These are phyloP conservation scores for Dunaliella salina DNA, from an alignment of 163 green algal genomes.

Conservation along the genomic window DNA sequence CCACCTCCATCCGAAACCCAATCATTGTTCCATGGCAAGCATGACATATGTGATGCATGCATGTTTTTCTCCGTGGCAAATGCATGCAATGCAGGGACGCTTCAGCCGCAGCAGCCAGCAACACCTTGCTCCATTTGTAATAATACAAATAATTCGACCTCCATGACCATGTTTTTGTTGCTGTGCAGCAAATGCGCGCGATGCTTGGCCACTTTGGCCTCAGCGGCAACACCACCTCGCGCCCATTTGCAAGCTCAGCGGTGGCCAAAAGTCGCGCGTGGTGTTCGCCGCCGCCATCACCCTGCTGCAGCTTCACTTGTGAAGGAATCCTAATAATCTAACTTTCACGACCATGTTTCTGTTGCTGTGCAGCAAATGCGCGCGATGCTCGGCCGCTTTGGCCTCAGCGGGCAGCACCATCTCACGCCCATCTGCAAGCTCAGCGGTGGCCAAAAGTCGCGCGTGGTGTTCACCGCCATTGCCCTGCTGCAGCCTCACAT, in stretches of 20 bases:
- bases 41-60: neutral
- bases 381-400: constrained; percentile 90
- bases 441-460: constrained; percentile 88
- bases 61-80: constrained; percentile 37
- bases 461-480: constrained; percentile 96
- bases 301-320: constrained; percentile 81
- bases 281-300: constrained; percentile 94
- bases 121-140: constrained; percentile 58
- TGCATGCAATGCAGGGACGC: constrained; percentile 84
- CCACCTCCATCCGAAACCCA: too few species aligned
- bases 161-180: neutral
- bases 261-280: constrained; percentile 93
- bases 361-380: constrained; percentile 60
- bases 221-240: constrained; percentile 91
- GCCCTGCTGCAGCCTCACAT: constrained; percentile 85
- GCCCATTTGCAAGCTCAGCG: constrained; percentile 92
- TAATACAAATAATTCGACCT: neutral
- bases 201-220: constrained; percentile 94
- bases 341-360: constrained; percentile 67
- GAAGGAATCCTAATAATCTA: too few species aligned
- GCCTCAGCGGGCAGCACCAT: constrained; percentile 90
- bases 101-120: constrained; percentile 93
- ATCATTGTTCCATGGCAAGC: too few species aligned
- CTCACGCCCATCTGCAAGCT: constrained; percentile 96
- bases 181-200: constrained; percentile 66